These are phyloP conservation scores for Phytophthora rubi DNA, from an alignment of 352 stramenopile species.

Conservation along the genomic window DNA sequence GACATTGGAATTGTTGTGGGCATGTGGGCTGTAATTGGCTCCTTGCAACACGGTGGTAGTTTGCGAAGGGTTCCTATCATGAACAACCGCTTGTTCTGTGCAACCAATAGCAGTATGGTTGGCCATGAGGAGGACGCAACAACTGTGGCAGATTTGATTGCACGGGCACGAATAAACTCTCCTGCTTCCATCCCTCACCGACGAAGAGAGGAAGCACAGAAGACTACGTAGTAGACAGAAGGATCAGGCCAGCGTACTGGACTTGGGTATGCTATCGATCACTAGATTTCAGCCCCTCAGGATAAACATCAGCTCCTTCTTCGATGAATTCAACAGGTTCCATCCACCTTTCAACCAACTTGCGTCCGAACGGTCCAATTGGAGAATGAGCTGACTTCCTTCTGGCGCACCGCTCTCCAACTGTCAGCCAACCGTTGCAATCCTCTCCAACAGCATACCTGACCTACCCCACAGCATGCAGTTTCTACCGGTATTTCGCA, in stretches of 20 bases:
- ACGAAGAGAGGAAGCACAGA: too few relatives aligned
- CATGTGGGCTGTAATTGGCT: conserved; percentile 88
- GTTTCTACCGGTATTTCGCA: too few relatives aligned
- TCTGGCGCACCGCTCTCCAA: neutral
- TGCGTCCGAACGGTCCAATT: conserved; percentile 11
- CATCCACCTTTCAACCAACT: neutral
- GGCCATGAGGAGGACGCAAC: conserved; percentile 65
- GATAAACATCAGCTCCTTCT: conserved; percentile 84
- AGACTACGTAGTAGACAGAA: conserved; percentile 29
- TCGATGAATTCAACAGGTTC: neutral
- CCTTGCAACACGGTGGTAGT: conserved; percentile 77
- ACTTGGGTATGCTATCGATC: conserved; percentile 85
- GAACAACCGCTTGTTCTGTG: conserved; percentile 88
- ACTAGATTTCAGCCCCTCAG: conserved; percentile 84
- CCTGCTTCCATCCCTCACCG: too few relatives aligned
- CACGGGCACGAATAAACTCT: conserved; percentile 25
- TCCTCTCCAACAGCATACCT: conserved; percentile 4
- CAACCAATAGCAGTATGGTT: conserved; percentile 90
- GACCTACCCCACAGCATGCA: neutral
- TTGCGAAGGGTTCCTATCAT: conserved; percentile 91
- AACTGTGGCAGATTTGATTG: conserved; percentile 91
- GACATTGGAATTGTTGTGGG: neutral
- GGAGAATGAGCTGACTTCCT: conserved; percentile 17
- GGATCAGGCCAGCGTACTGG: conserved; percentile 87
- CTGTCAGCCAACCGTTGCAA: conserved; percentile 26